Conservation (phyloP, 1,284 basidiomycete species). For the Ceratobasidium sp. region DNA sequence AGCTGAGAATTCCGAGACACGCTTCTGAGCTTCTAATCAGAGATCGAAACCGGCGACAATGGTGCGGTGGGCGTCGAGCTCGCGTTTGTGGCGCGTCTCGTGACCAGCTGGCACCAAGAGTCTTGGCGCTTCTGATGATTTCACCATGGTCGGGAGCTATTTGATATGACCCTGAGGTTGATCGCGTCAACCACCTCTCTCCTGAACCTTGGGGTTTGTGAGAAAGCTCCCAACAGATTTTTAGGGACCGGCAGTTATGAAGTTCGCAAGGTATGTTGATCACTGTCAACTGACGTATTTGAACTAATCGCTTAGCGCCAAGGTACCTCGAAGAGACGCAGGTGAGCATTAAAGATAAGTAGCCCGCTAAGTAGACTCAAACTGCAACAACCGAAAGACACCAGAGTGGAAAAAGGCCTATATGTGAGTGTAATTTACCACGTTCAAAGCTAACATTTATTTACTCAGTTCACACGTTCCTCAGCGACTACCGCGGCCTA, state of each 20-base stretch:
- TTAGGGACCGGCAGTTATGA: constrained; percentile 56
- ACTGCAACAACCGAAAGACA: constrained; percentile 58
- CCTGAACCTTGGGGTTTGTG: not conserved
- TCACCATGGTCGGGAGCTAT: not conserved
- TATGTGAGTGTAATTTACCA: constrained; percentile 63
- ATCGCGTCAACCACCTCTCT: constrained; percentile 15
- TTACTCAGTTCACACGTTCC: constrained; percentile 21
- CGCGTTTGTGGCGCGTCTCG: not conserved
- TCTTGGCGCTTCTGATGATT: not conserved
- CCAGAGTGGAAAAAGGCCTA: constrained; percentile 86
- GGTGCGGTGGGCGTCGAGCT: not conserved
- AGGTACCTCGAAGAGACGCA: constrained; percentile 77
- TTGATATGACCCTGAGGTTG: constrained; percentile 18
- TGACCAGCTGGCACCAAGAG: not conserved
- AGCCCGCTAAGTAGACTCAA: constrained; percentile 22
- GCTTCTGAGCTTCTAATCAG: not conserved
- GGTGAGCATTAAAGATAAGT: constrained; percentile 55
- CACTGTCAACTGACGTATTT: not conserved
- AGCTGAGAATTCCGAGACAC: not conserved
- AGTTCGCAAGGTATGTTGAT: constrained; percentile 63
- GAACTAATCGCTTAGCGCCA: constrained; percentile 7
- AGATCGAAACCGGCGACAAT: not conserved
- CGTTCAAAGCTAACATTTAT: not conserved
- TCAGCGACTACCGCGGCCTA: constrained; percentile 75
- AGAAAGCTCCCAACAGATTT: not conserved